Conservation (phyloP, 257 asterid genomes). For the Solanum piurae region DNA sequence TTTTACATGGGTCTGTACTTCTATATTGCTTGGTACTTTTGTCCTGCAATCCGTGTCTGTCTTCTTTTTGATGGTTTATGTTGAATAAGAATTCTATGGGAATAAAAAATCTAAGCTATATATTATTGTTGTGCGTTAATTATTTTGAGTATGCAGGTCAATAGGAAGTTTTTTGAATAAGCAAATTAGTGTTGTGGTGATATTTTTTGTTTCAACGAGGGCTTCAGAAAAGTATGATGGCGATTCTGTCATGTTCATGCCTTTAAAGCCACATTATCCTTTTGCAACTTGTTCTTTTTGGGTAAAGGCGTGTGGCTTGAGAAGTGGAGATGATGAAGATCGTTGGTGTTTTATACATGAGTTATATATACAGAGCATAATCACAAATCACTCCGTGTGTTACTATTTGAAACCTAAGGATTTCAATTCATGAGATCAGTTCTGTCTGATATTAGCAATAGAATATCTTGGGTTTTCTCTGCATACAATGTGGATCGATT, state of each 20-base stretch:
- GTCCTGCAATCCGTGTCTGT: background rate
- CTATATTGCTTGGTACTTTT: background rate
- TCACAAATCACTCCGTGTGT: background rate
- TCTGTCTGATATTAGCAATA: background rate
- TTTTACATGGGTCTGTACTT: background rate
- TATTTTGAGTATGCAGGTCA: background rate
- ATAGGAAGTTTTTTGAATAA: background rate
- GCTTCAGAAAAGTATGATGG: background rate
- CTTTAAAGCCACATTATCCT: too few relatives aligned
- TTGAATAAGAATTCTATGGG: background rate
- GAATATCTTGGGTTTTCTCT: background rate
- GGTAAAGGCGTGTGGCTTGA: background rate
- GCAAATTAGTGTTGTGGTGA: background rate
- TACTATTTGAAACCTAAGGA: background rate
- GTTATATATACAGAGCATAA: background rate
- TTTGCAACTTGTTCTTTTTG: background rate
- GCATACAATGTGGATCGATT: background rate
- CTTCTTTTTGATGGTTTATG: background rate
- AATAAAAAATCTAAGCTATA: background rate
- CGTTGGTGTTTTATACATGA: background rate
- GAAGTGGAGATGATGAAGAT: background rate
- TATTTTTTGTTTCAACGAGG: background rate
- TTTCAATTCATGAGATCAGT: background rate
- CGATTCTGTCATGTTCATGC: background rate
- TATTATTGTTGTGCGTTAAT: background rate